Evolutionary conservation across 176 grass and related monocot genomes (phyloP), one percentile per base, ranked within the genome.

Genomic region (Carex kokanica): DNA sequence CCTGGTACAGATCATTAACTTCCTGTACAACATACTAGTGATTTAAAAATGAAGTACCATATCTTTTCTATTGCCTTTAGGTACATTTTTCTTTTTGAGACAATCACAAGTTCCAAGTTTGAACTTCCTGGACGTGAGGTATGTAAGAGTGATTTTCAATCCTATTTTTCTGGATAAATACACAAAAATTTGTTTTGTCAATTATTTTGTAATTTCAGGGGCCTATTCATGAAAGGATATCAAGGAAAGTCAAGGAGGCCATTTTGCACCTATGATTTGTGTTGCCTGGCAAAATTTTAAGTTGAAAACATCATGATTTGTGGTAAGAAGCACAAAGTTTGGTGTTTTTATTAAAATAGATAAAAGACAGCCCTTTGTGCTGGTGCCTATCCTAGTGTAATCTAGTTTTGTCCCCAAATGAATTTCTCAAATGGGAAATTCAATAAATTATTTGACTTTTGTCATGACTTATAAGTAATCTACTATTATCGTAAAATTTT

Each of bases 11-110:
- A 52, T 12, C 20, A 14, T 74, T 25, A 23, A 29, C 20, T 24
- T 49, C 1, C 15, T 13, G 24, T 51, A 51, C 16, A 6, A 9
- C 38, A 55, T 77, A 31, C 6, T 29, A 9, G 2, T 54, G 14
- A 55, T 77, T 23, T 55, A 77, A n/a, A 54, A 55, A 24, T 77
- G 49, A 77, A 54, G 49, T 29, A 9, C 6, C 53, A 18, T 49
- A 59, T 60, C 1, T 84, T 20, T 66, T 74, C 18, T 29, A 31
- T 14, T 17, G 32, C 21, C 29, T 83, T 79, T 51, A 95, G 96
- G 68, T 95, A 98, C 68, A 95, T 95, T 86, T 98, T 98, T 67
- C 85, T 98, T 52, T 98, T 91, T 57, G 96, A 95, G 83, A 95
- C 92, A 57, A 95, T 98, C 53, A 95, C 91, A 65, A 81, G 88